phyloP scores from a whole-genome alignment of 2,329 filamentous ascomycete genomes.

The Pestalotiopsis fici region DNA sequence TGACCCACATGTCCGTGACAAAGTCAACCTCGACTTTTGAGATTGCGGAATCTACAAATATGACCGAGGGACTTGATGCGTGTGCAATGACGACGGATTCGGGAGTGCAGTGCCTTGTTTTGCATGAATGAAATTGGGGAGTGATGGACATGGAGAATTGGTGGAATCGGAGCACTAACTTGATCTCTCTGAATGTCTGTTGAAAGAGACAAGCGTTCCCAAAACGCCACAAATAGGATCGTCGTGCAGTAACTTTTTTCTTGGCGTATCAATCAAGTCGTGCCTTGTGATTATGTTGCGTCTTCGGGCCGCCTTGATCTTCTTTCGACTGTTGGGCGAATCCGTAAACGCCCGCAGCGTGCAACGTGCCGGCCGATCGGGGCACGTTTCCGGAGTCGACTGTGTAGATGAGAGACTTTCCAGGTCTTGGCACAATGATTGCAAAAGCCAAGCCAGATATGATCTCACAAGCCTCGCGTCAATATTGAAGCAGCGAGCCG shows the following conservation, averaged over 20 bases:
- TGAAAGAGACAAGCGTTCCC: too few relatives aligned
- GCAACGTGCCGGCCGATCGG: not conserved
- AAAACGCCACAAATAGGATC: too few relatives aligned
- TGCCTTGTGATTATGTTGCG: not conserved
- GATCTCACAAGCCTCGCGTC: not conserved
- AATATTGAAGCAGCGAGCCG: not conserved
- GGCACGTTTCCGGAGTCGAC: not conserved
- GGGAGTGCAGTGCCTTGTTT: not conserved
- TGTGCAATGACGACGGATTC: not conserved
- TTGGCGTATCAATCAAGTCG: not conserved
- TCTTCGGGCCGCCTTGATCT: not conserved
- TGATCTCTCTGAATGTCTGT: not conserved
- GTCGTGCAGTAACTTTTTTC: not conserved
- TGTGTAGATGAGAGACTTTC: not conserved
- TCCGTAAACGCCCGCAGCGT: slow-evolving; percentile 1
- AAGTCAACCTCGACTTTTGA: not conserved
- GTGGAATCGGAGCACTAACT: not conserved
- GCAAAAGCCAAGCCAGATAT: not conserved
- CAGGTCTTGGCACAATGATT: not conserved
- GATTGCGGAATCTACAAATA: not conserved
- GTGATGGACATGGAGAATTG: not conserved
- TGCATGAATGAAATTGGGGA: not conserved
- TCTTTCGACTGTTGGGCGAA: not conserved
- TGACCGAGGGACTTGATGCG: not conserved
- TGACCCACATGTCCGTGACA: not conserved